Evolutionary conservation across 75 land plant genomes (phyloP).

Genomic region (Chamaecyparis obtusa): DNA sequence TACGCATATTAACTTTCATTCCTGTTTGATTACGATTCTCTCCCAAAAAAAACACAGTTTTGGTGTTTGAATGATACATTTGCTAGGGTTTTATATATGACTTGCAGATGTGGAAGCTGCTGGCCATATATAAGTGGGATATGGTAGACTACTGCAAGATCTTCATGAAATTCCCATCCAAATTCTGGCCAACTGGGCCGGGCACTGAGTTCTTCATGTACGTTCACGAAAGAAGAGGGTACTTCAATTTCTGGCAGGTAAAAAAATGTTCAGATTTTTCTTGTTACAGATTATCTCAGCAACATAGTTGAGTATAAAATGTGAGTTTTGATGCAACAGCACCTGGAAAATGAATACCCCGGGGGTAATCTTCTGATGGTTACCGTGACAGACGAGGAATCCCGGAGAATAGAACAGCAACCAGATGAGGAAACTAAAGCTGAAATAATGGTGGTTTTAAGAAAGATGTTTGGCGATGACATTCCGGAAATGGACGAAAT

Average conservation of each 20-base stretch:
- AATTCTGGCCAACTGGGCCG: slow-evolving; percentile 54
- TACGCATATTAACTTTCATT: slow-evolving; percentile 7
- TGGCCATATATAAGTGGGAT: slow-evolving; percentile 48
- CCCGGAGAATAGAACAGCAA: slow-evolving; percentile 69
- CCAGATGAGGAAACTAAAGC: slow-evolving; percentile 47
- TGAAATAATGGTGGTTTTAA: slow-evolving; percentile 64
- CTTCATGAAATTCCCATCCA: not conserved
- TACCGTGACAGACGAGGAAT: slow-evolving; percentile 72
- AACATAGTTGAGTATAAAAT: no score
- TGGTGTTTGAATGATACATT: no score
- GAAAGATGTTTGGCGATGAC: slow-evolving; percentile 64
- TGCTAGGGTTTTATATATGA: not conserved
- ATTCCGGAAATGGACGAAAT: slow-evolving; percentile 62
- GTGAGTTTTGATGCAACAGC: slow-evolving; percentile 29
- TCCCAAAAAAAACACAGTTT: no score
- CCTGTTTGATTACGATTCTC: no score
- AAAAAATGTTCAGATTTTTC: no score
- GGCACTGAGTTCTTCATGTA: slow-evolving; percentile 61
- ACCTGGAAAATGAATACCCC: slow-evolving; percentile 76
- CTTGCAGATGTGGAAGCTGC: slow-evolving; percentile 43
- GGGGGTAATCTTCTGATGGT: slow-evolving; percentile 22
- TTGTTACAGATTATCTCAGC: slow-evolving; percentile 14
- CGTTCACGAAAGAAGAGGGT: not conserved
- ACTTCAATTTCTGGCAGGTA: no score
- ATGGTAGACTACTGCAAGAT: slow-evolving; percentile 26